These are phyloP conservation scores for Peziza echinospora DNA, from an alignment of 495 filamentous ascomycete species.

Conservation along the genomic window DNA sequence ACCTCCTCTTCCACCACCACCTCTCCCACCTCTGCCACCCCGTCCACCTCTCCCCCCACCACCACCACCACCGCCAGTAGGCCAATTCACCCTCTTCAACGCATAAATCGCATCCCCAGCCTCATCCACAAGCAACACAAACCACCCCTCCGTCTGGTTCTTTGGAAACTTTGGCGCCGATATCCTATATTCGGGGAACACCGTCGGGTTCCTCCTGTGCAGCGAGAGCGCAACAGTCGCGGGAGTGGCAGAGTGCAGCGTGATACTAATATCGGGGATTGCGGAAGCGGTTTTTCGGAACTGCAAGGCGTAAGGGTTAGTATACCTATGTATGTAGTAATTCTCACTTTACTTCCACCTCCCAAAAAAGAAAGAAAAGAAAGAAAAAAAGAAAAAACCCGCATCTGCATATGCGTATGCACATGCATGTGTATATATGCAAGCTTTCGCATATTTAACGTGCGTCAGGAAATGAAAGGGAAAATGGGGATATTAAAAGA, in stretches of 20 bases:
- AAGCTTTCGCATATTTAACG: not conserved
- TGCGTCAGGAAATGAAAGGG: not conserved
- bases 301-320: conserved; percentile 7
- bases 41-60: conserved; percentile 10
- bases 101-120: conserved; percentile 54
- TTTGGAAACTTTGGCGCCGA: conserved; percentile 83
- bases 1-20: conserved; percentile 12
- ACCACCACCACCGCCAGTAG: conserved; percentile 17
- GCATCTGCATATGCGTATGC: no score
- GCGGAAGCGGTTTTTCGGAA: conserved; percentile 37
- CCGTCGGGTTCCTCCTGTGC: conserved; percentile 41
- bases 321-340: conserved; percentile 15
- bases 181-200: conserved; percentile 42
- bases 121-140: conserved; percentile 49
- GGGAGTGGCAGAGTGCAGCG: conserved; percentile 36
- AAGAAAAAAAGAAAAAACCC: no score
- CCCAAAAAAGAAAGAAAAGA: no score
- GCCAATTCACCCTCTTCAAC: conserved; percentile 69
- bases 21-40: conserved; percentile 16
- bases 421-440: no score
- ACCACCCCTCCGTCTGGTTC: conserved; percentile 85
- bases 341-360: no score
- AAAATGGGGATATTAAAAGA: no score
- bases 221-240: conserved; percentile 40
- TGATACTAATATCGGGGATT: conserved; percentile 48